Evolutionary conservation across 345 rosid species (phyloP).

Genomic region (Trapa bicornis): DNA sequence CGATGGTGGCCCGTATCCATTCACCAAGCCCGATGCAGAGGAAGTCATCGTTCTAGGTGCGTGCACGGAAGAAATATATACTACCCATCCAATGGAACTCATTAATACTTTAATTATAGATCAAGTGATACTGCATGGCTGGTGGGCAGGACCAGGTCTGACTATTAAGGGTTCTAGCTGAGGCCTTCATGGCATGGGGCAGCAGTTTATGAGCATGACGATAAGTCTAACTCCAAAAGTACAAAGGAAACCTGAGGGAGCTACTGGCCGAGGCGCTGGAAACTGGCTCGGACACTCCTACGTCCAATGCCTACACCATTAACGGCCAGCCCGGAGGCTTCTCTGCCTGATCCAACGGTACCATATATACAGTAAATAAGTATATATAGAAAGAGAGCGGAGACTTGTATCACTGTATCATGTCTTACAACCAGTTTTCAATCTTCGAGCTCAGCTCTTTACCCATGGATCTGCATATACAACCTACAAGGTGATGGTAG

Average conservation of each 20-base stretch:
- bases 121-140: too few species aligned
- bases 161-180: too few species aligned
- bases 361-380: neutral
- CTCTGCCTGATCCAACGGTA: constrained; percentile 12
- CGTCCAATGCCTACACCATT: constrained; percentile 11
- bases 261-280: constrained; percentile 8
- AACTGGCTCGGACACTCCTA: constrained; percentile 8
- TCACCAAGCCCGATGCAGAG: constrained; percentile 6
- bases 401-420: too few species aligned
- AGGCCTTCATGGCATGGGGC: too few species aligned
- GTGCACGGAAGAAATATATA: neutral
- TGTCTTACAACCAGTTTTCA: too few species aligned
- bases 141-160: too few species aligned
- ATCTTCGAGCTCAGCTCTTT: neutral
- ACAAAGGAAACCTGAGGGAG: constrained; percentile 6
- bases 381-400: too few species aligned
- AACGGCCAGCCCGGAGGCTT: constrained; percentile 19
- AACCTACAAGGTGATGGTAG: neutral
- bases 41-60: constrained; percentile 7
- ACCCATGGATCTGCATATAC: neutral
- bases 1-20: constrained; percentile 6
- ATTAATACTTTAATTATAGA: too few species aligned
- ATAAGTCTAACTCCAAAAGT: neutral
- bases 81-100: too few species aligned
- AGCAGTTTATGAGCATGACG: too few species aligned